Conservation (phyloP, 2,329 filamentous ascomycete genomes). For the Trichoderma pleuroti region DNA sequence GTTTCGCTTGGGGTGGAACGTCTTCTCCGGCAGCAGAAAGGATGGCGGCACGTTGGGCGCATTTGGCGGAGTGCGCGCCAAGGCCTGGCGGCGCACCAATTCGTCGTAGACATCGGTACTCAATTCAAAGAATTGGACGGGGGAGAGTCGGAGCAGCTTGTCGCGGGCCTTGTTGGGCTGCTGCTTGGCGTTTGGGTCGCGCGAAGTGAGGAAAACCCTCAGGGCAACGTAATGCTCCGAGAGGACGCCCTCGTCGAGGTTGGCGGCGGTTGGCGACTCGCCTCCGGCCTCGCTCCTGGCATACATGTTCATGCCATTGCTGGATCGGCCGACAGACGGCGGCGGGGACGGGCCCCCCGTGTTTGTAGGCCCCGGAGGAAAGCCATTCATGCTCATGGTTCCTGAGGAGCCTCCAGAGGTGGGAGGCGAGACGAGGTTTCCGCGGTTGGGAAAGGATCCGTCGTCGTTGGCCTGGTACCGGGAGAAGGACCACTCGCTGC, state of each 20-base stretch:
- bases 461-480: slow-evolving; percentile 60
- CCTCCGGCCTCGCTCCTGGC: slow-evolving; percentile 63
- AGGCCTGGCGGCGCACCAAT: slow-evolving; percentile 77
- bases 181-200: slow-evolving; percentile 70
- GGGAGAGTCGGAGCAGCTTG: slow-evolving; percentile 84
- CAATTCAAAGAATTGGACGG: slow-evolving; percentile 93
- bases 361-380: slow-evolving; percentile 54
- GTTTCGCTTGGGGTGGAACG: slow-evolving; percentile 95
- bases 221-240: slow-evolving; percentile 79
- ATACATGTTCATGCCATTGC: slow-evolving; percentile 71
- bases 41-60: slow-evolving; percentile 57
- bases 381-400: slow-evolving; percentile 58
- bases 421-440: slow-evolving; percentile 65
- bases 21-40: slow-evolving; percentile 77
- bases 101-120: slow-evolving; percentile 98
- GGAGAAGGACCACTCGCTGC: slow-evolving; percentile 74
- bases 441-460: slow-evolving; percentile 51
- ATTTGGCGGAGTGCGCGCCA: slow-evolving; percentile 52
- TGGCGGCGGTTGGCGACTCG: slow-evolving; percentile 45
- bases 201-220: slow-evolving; percentile 71
- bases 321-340: slow-evolving; percentile 81
- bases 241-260: slow-evolving; percentile 56
- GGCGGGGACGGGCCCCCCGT: slow-evolving; percentile 74
- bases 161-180: slow-evolving; percentile 87
- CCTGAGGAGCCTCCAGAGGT: slow-evolving; percentile 61